Evolutionary conservation across 2,329 filamentous ascomycete genomes (phyloP).

Genomic region (Hypoxylon rubiginosum): DNA sequence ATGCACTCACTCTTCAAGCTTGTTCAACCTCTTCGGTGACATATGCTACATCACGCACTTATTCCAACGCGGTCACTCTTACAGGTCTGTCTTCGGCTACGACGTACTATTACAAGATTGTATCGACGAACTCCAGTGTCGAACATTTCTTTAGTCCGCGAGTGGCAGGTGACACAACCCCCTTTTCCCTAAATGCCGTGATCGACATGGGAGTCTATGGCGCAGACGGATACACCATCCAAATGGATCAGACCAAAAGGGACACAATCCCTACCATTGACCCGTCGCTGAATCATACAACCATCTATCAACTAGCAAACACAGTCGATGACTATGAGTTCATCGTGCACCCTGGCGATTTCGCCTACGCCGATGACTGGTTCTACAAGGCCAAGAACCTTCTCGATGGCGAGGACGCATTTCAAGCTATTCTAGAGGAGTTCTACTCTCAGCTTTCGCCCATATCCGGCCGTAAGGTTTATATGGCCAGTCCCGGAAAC

Average conservation of each 20-base stretch:
- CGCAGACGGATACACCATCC: slow-evolving; percentile 64
- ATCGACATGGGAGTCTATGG: slow-evolving; percentile 70
- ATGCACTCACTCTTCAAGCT: slow-evolving; percentile 54
- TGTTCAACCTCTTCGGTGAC: slow-evolving; percentile 64
- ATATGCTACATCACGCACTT: slow-evolving; percentile 68
- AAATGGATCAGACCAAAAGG: slow-evolving; percentile 59
- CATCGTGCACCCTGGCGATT: slow-evolving; percentile 66
- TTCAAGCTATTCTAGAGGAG: slow-evolving; percentile 67
- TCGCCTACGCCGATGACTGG: slow-evolving; percentile 73
- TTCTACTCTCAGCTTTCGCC: slow-evolving; percentile 70
- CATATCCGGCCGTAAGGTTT: slow-evolving; percentile 66
- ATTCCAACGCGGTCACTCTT: slow-evolving; percentile 63
- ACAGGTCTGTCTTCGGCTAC: slow-evolving; percentile 63
- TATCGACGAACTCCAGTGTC: slow-evolving; percentile 67
- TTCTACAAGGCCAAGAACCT: slow-evolving; percentile 60
- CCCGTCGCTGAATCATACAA: slow-evolving; percentile 69
- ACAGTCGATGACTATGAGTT: slow-evolving; percentile 69
- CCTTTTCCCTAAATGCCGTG: slow-evolving; percentile 66
- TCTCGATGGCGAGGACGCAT: slow-evolving; percentile 64
- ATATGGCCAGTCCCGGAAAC: slow-evolving; percentile 70
- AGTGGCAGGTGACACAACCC: slow-evolving; percentile 65
- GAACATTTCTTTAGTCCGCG: slow-evolving; percentile 68
- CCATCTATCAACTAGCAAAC: slow-evolving; percentile 66
- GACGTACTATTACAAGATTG: slow-evolving; percentile 72
- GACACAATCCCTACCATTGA: slow-evolving; percentile 63